phyloP scores from a whole-genome alignment of 371 early-diverging fungal genomes.

The Mucor velutinosus region DNA sequence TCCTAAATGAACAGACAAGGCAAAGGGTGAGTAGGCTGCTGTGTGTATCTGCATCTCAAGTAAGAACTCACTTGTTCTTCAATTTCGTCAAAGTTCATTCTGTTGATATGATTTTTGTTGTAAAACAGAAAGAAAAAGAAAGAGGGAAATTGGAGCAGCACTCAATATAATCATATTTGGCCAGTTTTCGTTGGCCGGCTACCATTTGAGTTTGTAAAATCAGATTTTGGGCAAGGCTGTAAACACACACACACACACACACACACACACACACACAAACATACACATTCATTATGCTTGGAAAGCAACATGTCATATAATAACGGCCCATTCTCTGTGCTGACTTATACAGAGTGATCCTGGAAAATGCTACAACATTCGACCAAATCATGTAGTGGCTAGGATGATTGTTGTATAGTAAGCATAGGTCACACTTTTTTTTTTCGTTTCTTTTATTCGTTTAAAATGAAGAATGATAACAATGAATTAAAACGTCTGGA shows the following conservation, averaged over 20 bases:
- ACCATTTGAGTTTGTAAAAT: neutral
- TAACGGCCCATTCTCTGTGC: neutral
- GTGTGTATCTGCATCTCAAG: neutral
- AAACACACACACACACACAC: neutral
- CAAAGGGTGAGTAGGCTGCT: neutral
- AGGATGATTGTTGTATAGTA: too few species aligned
- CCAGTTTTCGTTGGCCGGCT: conserved; percentile 1
- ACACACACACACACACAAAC: too few species aligned
- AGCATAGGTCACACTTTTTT: neutral
- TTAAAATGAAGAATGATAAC: neutral
- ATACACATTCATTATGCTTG: too few species aligned
- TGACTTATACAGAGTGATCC: neutral
- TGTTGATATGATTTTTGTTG: neutral
- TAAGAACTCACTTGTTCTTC: conserved; percentile 66
- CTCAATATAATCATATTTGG: neutral
- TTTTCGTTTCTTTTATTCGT: neutral
- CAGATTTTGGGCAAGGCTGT: neutral
- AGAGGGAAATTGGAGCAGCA: neutral
- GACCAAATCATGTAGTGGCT: too few species aligned
- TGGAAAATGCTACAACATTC: neutral
- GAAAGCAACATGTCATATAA: too few species aligned
- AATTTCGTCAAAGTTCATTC: conserved; percentile 87
- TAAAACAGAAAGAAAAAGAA: neutral
- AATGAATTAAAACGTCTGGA: neutral
- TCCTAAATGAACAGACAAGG: conserved; percentile 42